Evolutionary conservation across 257 asterid species (phyloP), one percentile per base, ranked within the genome.

Genomic region (Solanum pimpinellifolium): DNA sequence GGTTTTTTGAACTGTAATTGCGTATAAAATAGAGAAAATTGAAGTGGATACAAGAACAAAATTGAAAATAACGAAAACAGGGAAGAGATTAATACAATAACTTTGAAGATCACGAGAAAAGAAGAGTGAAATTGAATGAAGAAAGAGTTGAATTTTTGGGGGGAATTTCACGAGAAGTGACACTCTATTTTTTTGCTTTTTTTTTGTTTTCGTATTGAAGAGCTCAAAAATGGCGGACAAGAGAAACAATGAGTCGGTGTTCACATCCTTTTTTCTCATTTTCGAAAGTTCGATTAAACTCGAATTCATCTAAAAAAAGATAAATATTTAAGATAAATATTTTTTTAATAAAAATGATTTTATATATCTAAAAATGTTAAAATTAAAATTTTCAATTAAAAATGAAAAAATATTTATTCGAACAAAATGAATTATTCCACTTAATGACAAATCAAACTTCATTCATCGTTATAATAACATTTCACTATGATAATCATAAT

Each of bases 81-180:
- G 13, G 13, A n/a, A 76, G 37, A 25, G 23, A 77, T 76, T 42
- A n/a, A 13, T 76, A n/a, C 60, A 68, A 84, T 42, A 59, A 65
- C 60, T 77, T 70, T 69, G 73, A 12, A 84, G 85, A 83, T 33
- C 90, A 88, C 86, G 90, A n/a, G 90, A 87, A 87, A 60, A 86
- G 82, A 46, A n/a, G 46, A 78, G 69, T 83, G 60, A 85, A 83
- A 88, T 62, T 88, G 85, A 88, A 88, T 88, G 90, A 81, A 46
- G 87, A 86, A 44, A 68, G 44, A 49, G 69, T 31, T 31, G 83
- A 25, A 78, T 44, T 85, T 29, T 21, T 29, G 21, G 25, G 27
- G 68, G 41, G 10, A 44, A 25, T 25, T 78, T 89, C 90, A 89
- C 87, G 89, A 74, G 87, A 83, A 89, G 74, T 86, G 47, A 41